Percentiles rank a stretch among this genome's conserved stretches.
Evolutionary conservation across 1,284 basidiomycete genomes (phyloP).

Genomic region (Papiliotrema fonsecae): DNA sequence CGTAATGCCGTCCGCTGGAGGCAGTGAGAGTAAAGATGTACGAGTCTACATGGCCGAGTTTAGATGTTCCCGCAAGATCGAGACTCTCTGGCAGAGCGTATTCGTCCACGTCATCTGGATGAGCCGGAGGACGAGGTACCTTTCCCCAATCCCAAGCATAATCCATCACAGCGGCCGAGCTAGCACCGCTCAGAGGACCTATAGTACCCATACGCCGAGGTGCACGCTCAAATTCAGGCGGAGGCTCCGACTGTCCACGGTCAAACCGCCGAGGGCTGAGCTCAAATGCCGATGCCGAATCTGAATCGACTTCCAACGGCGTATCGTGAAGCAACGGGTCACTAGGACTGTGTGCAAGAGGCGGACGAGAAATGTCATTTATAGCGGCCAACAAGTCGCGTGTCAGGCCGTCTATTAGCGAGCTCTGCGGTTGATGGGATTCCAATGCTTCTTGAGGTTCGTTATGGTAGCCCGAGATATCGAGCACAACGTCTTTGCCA

Average conservation of each 20-base stretch:
- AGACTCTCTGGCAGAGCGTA: too few relatives aligned
- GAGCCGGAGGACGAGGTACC: slow-evolving; percentile 5
- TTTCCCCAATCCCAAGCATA: slow-evolving; percentile 46
- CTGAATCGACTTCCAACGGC: neutral
- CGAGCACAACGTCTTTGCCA: slow-evolving; percentile 53
- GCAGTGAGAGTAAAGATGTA: slow-evolving; percentile 51
- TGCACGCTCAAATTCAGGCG: slow-evolving; percentile 8
- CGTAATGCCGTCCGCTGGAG: slow-evolving; percentile 42
- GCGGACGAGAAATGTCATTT: neutral
- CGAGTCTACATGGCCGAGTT: slow-evolving; percentile 49
- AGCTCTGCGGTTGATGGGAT: neutral
- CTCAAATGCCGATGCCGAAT: neutral
- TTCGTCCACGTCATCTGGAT: neutral
- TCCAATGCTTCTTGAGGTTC: slow-evolving; percentile 3
- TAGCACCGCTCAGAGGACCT: slow-evolving; percentile 9
- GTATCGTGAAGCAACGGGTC: neutral
- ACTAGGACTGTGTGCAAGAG: neutral
- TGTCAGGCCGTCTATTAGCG: slow-evolving; percentile 20
- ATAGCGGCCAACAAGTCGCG: slow-evolving; percentile 27
- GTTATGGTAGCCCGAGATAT: slow-evolving; percentile 51
- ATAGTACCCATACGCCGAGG: neutral
- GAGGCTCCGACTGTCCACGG: slow-evolving; percentile 28
- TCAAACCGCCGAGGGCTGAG: slow-evolving; percentile 10
- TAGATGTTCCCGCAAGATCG: too few relatives aligned
- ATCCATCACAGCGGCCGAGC: slow-evolving; percentile 26